These are phyloP conservation scores for Aspergillus tubingensis DNA, from an alignment of 2,329 filamentous ascomycete species.

Conservation along the genomic window DNA sequence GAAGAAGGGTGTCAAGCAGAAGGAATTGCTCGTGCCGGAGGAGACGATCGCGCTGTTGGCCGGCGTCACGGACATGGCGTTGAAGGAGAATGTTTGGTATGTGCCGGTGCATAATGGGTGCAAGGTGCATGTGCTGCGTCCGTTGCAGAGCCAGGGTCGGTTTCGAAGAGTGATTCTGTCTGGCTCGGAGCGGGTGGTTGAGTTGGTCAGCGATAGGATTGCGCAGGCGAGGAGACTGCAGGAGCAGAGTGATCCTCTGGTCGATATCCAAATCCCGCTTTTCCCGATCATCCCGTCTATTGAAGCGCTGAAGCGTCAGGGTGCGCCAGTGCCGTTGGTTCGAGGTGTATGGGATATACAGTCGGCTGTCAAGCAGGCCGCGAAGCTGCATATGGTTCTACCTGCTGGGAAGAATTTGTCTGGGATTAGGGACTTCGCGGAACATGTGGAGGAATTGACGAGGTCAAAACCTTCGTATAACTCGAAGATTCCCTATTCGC, in stretches of 20 bases:
- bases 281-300: slow-evolving; percentile 35
- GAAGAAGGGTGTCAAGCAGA: slow-evolving; percentile 23
- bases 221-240: slow-evolving; percentile 26
- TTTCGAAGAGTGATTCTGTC: slow-evolving; percentile 38
- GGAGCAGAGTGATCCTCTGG: slow-evolving; percentile 29
- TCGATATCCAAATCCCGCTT: slow-evolving; percentile 30
- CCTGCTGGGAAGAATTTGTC: slow-evolving; percentile 8
- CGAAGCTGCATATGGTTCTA: slow-evolving; percentile 17
- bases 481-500: slow-evolving; percentile 6
- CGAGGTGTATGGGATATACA: slow-evolving; percentile 34
- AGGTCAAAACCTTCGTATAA: slow-evolving; percentile 22
- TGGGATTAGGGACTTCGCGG: slow-evolving; percentile 39
- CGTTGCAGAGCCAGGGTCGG: slow-evolving; percentile 32
- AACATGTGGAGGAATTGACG: slow-evolving; percentile 43
- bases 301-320: slow-evolving; percentile 24
- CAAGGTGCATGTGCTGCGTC: slow-evolving; percentile 38
- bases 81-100: slow-evolving; percentile 43
- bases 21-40: slow-evolving; percentile 38
- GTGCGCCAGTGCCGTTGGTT: slow-evolving; percentile 29
- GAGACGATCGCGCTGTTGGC: slow-evolving; percentile 36
- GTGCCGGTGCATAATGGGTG: slow-evolving; percentile 39
- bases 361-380: slow-evolving; percentile 3
- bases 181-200: slow-evolving; percentile 37
- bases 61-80: slow-evolving; percentile 31
- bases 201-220: slow-evolving; percentile 34